Base-by-base conservation (phyloP, 805 yeast species). In the Candida piceae region DNA sequence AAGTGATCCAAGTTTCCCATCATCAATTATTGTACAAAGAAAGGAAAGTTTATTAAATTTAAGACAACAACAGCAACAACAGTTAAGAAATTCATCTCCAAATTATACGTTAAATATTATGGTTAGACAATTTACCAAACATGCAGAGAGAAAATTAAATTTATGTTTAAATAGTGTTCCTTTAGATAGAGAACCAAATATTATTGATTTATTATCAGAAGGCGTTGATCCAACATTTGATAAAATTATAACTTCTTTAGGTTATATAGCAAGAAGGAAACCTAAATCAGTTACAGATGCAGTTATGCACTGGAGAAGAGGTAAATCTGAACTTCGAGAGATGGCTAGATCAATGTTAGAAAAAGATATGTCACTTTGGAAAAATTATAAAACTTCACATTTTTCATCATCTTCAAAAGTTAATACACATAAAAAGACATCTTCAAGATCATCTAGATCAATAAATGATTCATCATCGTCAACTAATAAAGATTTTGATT, bases 221-320 rank as follows among this genome's bases (percentile, higher is more conserved):
- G 97, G 97, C 1, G 79, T 76, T 1, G 97, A 93, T 52, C 80
- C 84, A 0, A 76, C 74, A 16, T 90, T 93, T 55, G 98, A 93
- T 60, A 77, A 84, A 50, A 84, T 88, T 35, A 76, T 94, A 16
- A 77, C 78, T 12, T 84, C 96, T 0, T 64, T 93, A 38, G 98
- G 98, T 7, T 85, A 85, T 56, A 85, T 93, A 26, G 94, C 98
- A 1, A 72, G 87, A 39, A 71, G 81, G 18, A 85, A 87, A 47
- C 97, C 97, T 0, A 89, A 87, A 53, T 95, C 96, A 0, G 96
- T 93, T 1, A 88, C 94, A 23, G 99, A 93, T 58, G 87, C 95
- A 6, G 95, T 93, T 41, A 89, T 93, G 97, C 89, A 85, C 56
- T 93, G 99, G 99, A 73, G 97, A 42, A 86, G 90, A 57, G 78